These are phyloP conservation scores for Euptelea pleiosperma DNA, from an alignment of 164 flowering plant species.

Conservation along the genomic window DNA sequence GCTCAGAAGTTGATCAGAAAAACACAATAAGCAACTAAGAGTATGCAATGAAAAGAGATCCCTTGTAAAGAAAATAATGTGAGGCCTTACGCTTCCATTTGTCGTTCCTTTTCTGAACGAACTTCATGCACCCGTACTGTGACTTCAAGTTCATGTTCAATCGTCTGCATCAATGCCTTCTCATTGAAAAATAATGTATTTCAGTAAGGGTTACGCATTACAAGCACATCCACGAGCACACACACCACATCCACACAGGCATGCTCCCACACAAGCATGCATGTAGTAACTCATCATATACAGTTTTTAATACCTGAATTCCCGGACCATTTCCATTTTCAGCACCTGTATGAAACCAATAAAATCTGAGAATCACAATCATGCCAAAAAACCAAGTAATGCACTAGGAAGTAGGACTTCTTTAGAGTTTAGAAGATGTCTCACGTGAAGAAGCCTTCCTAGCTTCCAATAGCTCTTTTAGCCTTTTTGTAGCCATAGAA, in stretches of 20 bases:
- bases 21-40: no score
- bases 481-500: constrained; percentile 81
- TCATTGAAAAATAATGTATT: constrained; percentile 6
- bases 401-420: constrained; percentile 1
- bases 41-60: background rate
- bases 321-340: constrained; percentile 67
- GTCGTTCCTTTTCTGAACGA: constrained; percentile 81
- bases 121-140: constrained; percentile 89
- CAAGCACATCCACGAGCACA: background rate
- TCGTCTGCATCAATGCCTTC: constrained; percentile 79
- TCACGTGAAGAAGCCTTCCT: constrained; percentile 80
- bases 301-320: constrained; percentile 58
- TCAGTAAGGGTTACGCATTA: constrained; percentile 5
- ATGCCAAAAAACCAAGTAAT: background rate
- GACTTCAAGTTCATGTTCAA: constrained; percentile 96
- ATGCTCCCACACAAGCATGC: background rate
- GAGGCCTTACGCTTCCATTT: constrained; percentile 79
- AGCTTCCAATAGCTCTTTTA: constrained; percentile 88
- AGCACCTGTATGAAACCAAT: constrained; percentile 33
- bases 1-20: no score
- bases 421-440: constrained; percentile 9
- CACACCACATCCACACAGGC: background rate
- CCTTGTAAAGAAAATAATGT: background rate
- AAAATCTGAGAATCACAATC: constrained; percentile 1
- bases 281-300: background rate